phyloP scores from a whole-genome alignment of 164 flowering plant genomes.

The Warburgia ugandensis region DNA sequence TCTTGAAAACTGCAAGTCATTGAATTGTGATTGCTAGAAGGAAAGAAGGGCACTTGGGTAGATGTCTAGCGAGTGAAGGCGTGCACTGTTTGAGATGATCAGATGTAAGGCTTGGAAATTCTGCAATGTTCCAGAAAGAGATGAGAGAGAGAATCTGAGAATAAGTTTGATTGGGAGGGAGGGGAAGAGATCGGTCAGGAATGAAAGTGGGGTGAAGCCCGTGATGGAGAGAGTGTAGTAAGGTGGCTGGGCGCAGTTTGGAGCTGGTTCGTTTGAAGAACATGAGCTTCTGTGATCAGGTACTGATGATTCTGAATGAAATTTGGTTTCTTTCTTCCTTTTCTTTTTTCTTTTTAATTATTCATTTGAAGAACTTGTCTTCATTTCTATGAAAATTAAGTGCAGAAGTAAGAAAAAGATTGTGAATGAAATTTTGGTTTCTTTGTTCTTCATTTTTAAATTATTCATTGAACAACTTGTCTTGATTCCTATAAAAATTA shows the following conservation, averaged over 20 bases:
- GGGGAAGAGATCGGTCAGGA: slow-evolving; percentile 8
- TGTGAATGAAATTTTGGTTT: too few relatives aligned
- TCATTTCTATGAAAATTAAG: too few relatives aligned
- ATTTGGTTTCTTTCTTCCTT: too few relatives aligned
- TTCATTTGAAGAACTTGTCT: neutral
- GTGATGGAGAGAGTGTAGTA: slow-evolving; percentile 13
- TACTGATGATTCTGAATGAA: slow-evolving; percentile 3
- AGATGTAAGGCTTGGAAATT: slow-evolving; percentile 11
- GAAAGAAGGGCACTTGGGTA: slow-evolving; percentile 12
- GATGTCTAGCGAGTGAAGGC: slow-evolving; percentile 10
- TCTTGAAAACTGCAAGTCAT: too few relatives aligned
- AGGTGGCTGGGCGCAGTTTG: slow-evolving; percentile 8
- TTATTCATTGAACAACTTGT: too few relatives aligned
- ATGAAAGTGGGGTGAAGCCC: slow-evolving; percentile 9
- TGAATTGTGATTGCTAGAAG: too few relatives aligned
- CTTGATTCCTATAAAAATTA: too few relatives aligned
- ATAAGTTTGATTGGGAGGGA: slow-evolving; percentile 9
- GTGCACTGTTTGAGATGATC: slow-evolving; percentile 9
- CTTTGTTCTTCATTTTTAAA: too few relatives aligned
- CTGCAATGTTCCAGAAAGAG: slow-evolving; percentile 1
- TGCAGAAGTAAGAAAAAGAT: too few relatives aligned
- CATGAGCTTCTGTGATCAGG: slow-evolving; percentile 16
- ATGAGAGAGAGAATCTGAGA: neutral
- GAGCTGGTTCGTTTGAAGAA: slow-evolving; percentile 6
- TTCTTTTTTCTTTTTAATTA: neutral